Evolutionary conservation across 1,284 basidiomycete species (phyloP).

Genomic region (Malassezia sympodialis): DNA sequence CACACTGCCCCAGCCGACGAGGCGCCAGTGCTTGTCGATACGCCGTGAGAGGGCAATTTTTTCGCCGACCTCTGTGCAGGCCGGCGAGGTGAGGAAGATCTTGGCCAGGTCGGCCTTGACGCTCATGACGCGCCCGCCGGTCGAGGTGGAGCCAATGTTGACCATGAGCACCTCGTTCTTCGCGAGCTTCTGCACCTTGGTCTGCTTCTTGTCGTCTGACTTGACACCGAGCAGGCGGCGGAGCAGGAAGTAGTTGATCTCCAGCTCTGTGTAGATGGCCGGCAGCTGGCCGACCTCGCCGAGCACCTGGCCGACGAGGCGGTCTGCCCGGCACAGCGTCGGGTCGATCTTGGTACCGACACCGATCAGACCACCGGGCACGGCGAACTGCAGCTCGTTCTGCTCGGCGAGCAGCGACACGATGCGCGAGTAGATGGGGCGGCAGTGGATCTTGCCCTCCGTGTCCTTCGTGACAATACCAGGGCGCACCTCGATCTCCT

Average conservation of each 20-base stretch:
- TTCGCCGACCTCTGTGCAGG: slow-evolving; percentile 47
- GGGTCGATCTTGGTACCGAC: slow-evolving; percentile 95
- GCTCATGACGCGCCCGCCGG: slow-evolving; percentile 40
- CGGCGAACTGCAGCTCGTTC: slow-evolving; percentile 86
- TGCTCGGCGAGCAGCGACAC: slow-evolving; percentile 86
- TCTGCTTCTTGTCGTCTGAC: slow-evolving; percentile 96
- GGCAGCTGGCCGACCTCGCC: slow-evolving; percentile 87
- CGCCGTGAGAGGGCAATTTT: slow-evolving; percentile 44
- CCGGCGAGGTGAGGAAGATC: slow-evolving; percentile 45
- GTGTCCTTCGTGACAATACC: slow-evolving; percentile 93
- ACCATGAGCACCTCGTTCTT: slow-evolving; percentile 76
- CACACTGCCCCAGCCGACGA: slow-evolving; percentile 52
- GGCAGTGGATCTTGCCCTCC: slow-evolving; percentile 78
- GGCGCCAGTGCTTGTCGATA: slow-evolving; percentile 80
- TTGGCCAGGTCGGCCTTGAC: slow-evolving; percentile 46
- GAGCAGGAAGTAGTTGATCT: slow-evolving; percentile 58
- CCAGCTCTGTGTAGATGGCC: slow-evolving; percentile 79
- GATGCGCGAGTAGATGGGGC: slow-evolving; percentile 84
- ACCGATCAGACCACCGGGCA: slow-evolving; percentile 94
- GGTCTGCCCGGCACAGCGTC: slow-evolving; percentile 89
- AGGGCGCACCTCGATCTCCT: slow-evolving; percentile 93
- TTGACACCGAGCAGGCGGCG: slow-evolving; percentile 93
- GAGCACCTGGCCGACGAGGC: slow-evolving; percentile 89
- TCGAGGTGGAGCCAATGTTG: slow-evolving; percentile 50
- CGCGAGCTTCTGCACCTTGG: slow-evolving; percentile 74